Conservation (phyloP, 257 asterid genomes). For the Cruciata laevipes region DNA sequence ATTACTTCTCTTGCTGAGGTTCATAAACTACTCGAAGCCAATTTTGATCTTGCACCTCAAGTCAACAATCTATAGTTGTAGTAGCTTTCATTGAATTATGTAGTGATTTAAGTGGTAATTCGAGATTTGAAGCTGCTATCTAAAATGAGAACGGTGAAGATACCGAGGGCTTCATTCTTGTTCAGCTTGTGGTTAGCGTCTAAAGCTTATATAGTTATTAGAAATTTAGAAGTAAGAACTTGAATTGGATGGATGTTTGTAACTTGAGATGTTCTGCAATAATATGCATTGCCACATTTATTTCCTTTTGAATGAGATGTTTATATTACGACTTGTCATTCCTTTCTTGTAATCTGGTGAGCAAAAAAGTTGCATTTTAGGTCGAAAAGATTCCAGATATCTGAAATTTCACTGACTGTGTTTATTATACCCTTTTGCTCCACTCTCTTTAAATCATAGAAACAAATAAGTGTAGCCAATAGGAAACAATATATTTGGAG, state of each 20-base stretch:
- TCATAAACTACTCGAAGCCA: slow-evolving; percentile 42
- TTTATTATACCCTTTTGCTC: too few relatives aligned
- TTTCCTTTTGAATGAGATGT: neutral
- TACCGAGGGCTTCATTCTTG: neutral
- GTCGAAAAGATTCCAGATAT: too few relatives aligned
- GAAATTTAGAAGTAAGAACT: neutral
- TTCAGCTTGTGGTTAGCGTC: neutral
- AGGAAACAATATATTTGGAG: too few relatives aligned
- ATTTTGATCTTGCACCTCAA: slow-evolving; percentile 55
- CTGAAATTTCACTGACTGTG: too few relatives aligned
- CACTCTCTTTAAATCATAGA: too few relatives aligned
- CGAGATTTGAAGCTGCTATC: slow-evolving; percentile 1
- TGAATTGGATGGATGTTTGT: too few relatives aligned
- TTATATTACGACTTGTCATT: neutral
- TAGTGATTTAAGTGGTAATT: neutral
- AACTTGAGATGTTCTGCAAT: too few relatives aligned
- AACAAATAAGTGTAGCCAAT: too few relatives aligned
- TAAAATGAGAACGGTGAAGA: slow-evolving; percentile 1
- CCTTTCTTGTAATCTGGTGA: neutral
- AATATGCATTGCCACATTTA: neutral
- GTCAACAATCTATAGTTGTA: neutral
- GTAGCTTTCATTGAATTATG: neutral
- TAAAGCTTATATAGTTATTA: neutral
- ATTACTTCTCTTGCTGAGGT: slow-evolving; percentile 69
- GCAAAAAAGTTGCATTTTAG: neutral